These are phyloP conservation scores for Phlegmacium glaucopus DNA, from an alignment of 768 basidiomycete species.

Conservation along the genomic window DNA sequence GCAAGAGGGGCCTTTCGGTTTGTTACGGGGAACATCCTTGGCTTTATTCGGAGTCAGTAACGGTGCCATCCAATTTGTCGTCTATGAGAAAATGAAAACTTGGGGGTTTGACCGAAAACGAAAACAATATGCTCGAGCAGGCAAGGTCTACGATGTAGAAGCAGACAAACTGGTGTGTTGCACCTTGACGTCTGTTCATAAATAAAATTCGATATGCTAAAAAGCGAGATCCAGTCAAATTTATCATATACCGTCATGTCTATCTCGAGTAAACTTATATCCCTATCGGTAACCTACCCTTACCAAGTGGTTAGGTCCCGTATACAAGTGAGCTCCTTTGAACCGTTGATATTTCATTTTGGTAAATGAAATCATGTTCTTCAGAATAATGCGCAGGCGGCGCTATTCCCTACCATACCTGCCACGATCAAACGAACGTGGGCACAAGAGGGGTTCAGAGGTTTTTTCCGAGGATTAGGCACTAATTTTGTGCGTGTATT, in stretches of 20 bases:
- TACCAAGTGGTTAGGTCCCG: slow-evolving; percentile 96
- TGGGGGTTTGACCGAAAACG: slow-evolving; percentile 83
- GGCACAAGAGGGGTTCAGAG: slow-evolving; percentile 71
- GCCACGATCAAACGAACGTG: slow-evolving; percentile 80
- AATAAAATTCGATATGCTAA: not conserved
- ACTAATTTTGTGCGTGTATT: slow-evolving; percentile 93
- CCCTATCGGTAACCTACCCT: slow-evolving; percentile 86
- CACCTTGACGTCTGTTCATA: no score
- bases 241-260: slow-evolving; percentile 90
- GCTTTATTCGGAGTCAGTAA: slow-evolving; percentile 92
- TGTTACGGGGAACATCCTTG: slow-evolving; percentile 85
- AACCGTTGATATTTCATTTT: not conserved
- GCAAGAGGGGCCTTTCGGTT: slow-evolving; percentile 73
- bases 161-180: slow-evolving; percentile 82
- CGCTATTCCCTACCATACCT: slow-evolving; percentile 80
- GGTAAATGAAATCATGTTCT: not conserved
- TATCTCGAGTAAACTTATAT: slow-evolving; percentile 82
- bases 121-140: slow-evolving; percentile 54
- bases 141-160: slow-evolving; percentile 62
- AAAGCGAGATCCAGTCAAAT: slow-evolving; percentile 62
- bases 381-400: slow-evolving; percentile 63
- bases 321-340: slow-evolving; percentile 63
- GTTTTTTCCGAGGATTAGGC: slow-evolving; percentile 94
- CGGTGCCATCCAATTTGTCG: slow-evolving; percentile 93
- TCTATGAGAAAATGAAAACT: slow-evolving; percentile 93